A percentile compares a stretch with the other conserved stretches of the same genome.
Conservation (phyloP, 179 eudicot genomes). For the Heliamphora pulchella region DNA sequence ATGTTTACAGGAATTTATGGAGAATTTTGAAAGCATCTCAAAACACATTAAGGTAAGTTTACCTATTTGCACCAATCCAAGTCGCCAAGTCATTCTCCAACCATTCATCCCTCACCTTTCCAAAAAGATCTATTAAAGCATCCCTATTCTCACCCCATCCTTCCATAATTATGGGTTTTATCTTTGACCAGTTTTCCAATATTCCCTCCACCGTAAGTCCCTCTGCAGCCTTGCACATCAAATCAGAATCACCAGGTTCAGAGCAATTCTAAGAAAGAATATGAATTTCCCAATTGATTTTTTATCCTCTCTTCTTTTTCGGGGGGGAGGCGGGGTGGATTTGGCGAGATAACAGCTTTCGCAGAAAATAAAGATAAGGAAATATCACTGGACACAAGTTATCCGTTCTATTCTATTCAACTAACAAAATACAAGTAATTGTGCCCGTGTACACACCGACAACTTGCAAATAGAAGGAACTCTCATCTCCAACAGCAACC, state of each 20-base stretch:
- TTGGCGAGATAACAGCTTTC: too few relatives aligned
- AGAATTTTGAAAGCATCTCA: too few relatives aligned
- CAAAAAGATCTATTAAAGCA: too few relatives aligned
- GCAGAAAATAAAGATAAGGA: background rate
- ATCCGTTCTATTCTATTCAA: background rate
- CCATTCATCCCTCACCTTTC: too few relatives aligned
- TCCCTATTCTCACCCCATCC: too few relatives aligned
- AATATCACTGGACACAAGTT: background rate
- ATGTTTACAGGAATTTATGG: too few relatives aligned
- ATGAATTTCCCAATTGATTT: background rate
- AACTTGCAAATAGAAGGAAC: slow-evolving; percentile 65
- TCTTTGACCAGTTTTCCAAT: too few relatives aligned
- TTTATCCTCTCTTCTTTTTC: background rate
- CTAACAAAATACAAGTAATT: background rate
- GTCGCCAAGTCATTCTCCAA: too few relatives aligned
- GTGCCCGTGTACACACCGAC: slow-evolving; percentile 48
- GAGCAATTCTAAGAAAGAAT: slow-evolving; percentile 4
- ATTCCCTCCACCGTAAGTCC: slow-evolving; percentile 47
- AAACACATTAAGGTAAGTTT: too few relatives aligned
- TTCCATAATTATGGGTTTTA: too few relatives aligned
- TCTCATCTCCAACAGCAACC: slow-evolving; percentile 46
- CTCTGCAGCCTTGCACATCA: slow-evolving; percentile 58
- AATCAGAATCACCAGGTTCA: slow-evolving; percentile 15
- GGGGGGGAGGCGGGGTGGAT: too few relatives aligned
- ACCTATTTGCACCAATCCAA: too few relatives aligned